phyloP scores from a whole-genome alignment of 1,284 basidiomycete genomes.

The Agaricales sp. region DNA sequence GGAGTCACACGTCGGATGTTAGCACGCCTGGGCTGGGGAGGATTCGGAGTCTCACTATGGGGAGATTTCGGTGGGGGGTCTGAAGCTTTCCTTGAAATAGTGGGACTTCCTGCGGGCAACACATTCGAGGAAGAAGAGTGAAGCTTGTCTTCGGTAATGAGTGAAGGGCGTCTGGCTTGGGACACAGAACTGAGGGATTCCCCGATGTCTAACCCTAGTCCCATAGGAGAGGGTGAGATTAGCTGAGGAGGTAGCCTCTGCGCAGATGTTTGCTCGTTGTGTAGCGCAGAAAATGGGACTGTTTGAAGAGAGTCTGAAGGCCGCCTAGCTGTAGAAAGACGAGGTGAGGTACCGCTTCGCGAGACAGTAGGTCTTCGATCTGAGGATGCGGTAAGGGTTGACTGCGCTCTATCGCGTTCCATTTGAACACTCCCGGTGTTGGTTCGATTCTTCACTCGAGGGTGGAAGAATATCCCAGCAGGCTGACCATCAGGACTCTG shows the following conservation, averaged over 20 bases:
- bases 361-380: conserved; percentile 5
- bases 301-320: conserved; percentile 16
- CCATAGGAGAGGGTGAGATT: background rate
- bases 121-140: no score
- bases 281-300: conserved; percentile 24
- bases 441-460: conserved; percentile 36
- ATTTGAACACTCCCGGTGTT: conserved; percentile 11
- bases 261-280: conserved; percentile 12
- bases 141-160: background rate
- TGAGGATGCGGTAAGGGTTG: conserved; percentile 10
- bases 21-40: background rate
- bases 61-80: background rate
- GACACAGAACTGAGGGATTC: background rate
- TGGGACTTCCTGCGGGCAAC: background rate
- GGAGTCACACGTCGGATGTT: background rate
- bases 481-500: conserved; percentile 90
- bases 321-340: conserved; percentile 12
- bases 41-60: background rate
- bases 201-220: background rate
- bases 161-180: background rate
- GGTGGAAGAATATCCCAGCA: conserved; percentile 92
- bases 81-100: background rate
- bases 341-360: background rate
- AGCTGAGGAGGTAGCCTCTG: background rate
- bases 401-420: conserved; percentile 35